phyloP scores from a whole-genome alignment of 2,329 filamentous ascomycete genomes.

The Aureobasidium sp. region DNA sequence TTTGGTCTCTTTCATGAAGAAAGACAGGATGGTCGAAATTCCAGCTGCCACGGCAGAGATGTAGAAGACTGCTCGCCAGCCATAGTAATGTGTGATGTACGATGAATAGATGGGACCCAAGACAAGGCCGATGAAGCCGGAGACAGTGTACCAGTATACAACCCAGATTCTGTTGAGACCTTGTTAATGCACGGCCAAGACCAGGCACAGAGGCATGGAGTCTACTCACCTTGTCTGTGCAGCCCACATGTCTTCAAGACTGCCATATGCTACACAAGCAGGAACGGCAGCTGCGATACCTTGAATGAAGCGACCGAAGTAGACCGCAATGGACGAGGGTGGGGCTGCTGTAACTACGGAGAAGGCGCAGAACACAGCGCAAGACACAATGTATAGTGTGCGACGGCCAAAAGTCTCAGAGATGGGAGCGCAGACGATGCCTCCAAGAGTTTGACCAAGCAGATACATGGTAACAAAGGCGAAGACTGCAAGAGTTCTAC shows the following conservation, averaged over 20 bases:
- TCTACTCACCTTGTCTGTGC: conserved; percentile 23
- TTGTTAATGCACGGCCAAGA: background rate
- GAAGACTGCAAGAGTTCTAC: conserved; percentile 18
- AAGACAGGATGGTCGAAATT: conserved; percentile 28
- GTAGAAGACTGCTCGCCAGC: conserved; percentile 42
- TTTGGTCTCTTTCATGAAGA: conserved; percentile 37
- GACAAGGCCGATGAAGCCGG: conserved; percentile 36
- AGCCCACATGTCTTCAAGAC: conserved; percentile 44
- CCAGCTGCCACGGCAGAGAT: conserved; percentile 36
- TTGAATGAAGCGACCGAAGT: conserved; percentile 37
- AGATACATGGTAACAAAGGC: conserved; percentile 24
- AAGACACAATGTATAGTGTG: conserved; percentile 28
- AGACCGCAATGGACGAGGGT: conserved; percentile 30
- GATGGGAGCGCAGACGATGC: conserved; percentile 31
- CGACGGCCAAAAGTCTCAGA: conserved; percentile 33
- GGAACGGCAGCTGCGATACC: conserved; percentile 42
- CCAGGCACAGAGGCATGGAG: background rate
- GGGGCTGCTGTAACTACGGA: conserved; percentile 33
- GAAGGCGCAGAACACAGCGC: conserved; percentile 26
- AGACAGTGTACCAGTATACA: conserved; percentile 40
- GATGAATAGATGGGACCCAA: conserved; percentile 39
- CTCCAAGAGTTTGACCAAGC: conserved; percentile 32
- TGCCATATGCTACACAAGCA: conserved; percentile 41
- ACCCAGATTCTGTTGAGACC: conserved; percentile 33
- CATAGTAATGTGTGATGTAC: conserved; percentile 32